Evolutionary conservation across 768 basidiomycete species (phyloP), one percentile per base, ranked within the genome.

Genomic region (Mycena galericulata): DNA sequence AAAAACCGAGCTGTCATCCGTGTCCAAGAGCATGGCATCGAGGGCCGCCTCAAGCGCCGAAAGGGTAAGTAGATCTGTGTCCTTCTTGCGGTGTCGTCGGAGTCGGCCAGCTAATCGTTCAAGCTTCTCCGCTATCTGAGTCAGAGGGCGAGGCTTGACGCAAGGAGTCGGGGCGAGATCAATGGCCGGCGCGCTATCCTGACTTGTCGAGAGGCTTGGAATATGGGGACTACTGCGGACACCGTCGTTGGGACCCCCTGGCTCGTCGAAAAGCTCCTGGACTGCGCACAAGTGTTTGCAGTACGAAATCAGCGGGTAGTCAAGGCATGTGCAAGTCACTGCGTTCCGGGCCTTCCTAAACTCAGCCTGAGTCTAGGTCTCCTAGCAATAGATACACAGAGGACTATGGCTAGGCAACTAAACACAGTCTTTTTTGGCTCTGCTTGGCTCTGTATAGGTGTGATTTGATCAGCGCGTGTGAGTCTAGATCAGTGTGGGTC

Each of bases 281-380:
- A 74, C 71, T 1, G 69, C 73, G 22, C 46, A 65, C 8, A 76
- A 55, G 49, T 76, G 74, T 36, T 76, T 75, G 62, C 75, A 76
- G 43, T 68, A 75, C 1, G 41, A 38, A 9, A 74, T 67, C 1
- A 62, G 18, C 3, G 73, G 71, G 32, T 62, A 75, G 36, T 68
- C 60, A 10, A 50, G 54, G 26, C 67, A 68, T 7, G 17, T 27
- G 26, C 67, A 63, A 1, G 55, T 62, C 34, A 72, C 69, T 3
- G 71, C 60, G 2, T 67, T 57, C 15, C 30, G 73, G 68, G 40
- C 69, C 63, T 0, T 54, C 30, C 20, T 71, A 74, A 2, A 27
- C 3, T 2, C 60, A 34, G 3, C 38, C 17, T 9, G 24, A 24
- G 34, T 45, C 7, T 24, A 59, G 45, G 34, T 57, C 22, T 18